Evolutionary conservation across 202 grass and related monocot genomes (phyloP).

Genomic region (Carex sylvatica): DNA sequence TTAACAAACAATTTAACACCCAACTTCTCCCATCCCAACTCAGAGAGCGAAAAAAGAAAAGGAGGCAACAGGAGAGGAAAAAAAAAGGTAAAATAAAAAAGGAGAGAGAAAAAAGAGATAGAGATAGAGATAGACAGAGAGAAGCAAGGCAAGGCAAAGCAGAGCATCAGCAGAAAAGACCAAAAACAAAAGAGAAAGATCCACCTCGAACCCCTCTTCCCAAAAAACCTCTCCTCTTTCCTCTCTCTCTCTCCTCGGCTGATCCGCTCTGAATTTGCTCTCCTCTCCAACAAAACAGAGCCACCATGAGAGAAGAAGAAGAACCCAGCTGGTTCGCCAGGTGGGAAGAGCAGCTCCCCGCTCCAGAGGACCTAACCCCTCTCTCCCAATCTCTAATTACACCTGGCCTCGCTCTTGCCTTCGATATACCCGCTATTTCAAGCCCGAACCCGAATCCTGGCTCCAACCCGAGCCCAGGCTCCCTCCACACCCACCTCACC

Average conservation of each 20-base stretch:
- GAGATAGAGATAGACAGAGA: slow-evolving; percentile 17
- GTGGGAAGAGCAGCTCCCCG: slow-evolving; percentile 85
- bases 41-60: slow-evolving; percentile 8
- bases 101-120: slow-evolving; percentile 27
- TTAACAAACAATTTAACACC: slow-evolving; percentile 31
- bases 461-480: neutral
- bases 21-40: slow-evolving; percentile 24
- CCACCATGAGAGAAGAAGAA: slow-evolving; percentile 79
- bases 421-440: slow-evolving; percentile 55
- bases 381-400: slow-evolving; percentile 91
- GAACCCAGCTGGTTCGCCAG: slow-evolving; percentile 85
- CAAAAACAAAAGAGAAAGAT: slow-evolving; percentile 76
- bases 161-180: slow-evolving; percentile 41
- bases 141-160: slow-evolving; percentile 24
- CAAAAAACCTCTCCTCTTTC: slow-evolving; percentile 11
- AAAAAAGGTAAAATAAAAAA: slow-evolving; percentile 5
- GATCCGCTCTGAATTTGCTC: slow-evolving; percentile 15
- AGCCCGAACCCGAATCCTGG: neutral
- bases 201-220: slow-evolving; percentile 75
- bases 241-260: neutral
- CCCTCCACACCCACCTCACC: neutral
- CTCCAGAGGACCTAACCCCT: slow-evolving; percentile 88
- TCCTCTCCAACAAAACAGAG: neutral
- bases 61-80: slow-evolving; percentile 5
- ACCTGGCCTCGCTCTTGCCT: slow-evolving; percentile 83